Base-by-base conservation (phyloP, 1,139 yeast genomes). In the Nakaseomyces nivariensis region DNA sequence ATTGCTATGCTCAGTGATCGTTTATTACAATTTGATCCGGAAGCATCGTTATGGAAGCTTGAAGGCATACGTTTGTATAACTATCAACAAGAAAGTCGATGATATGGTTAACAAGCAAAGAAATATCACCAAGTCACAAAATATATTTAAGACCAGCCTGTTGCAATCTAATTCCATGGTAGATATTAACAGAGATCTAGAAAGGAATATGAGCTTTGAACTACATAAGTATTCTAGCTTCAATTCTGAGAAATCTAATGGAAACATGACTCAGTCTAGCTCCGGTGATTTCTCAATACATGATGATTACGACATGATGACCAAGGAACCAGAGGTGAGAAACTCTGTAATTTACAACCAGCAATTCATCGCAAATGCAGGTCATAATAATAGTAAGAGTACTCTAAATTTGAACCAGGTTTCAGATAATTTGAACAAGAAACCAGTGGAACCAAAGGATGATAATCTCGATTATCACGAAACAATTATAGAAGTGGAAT, bases 1-100 rank as follows among this genome's bases (percentile, higher is more conserved):
- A 0, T 17, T 43, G 13, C 29, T 43, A 5, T 71, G 77, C 54
- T 75, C 77, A 45, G 60, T 80, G 4, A 87, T 85, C 1, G 74
- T 84, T 9, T 75, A 73, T 54, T 69, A 73, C 51, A 76, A 73
- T 53, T 63, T 83, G 31, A 58, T 62, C 32, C 51, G 53, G 27
- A 52, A 56, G 17, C 52, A 53, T 4, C 48, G 52, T 32, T 54
- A 54, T 46, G 48, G 54, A 25, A 58, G 66, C 4, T 49, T 63
- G 46, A 58, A 60, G 40, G 62, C 58, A 42, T 61, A 53, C 43
- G 61, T 62, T 11, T 63, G 64, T 45, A 54, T 58, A 5, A 58
- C 62, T 3, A 58, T 64, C 9, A 59, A 58, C 40, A 49, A 56
- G 11, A 60, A 61, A 31, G 58, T 64, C 13, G 63, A 64, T 42